Conservation (phyloP, 2,329 filamentous ascomycete genomes). For the Taxawa tesnikishii region DNA sequence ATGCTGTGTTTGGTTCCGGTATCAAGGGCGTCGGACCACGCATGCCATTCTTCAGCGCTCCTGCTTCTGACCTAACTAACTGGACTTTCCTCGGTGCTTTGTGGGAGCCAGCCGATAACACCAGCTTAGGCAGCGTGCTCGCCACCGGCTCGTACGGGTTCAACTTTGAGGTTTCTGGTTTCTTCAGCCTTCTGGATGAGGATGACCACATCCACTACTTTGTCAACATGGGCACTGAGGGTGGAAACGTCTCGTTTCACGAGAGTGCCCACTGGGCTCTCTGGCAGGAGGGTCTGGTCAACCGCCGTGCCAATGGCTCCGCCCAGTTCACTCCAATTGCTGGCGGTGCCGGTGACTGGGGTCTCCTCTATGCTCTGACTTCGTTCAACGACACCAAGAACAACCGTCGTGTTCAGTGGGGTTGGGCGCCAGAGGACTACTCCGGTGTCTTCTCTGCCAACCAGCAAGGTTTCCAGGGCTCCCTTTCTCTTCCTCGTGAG, state of each 20-base stretch:
- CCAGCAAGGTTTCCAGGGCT: slow-evolving; percentile 33
- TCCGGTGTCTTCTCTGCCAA: slow-evolving; percentile 24
- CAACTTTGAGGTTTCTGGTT: slow-evolving; percentile 37
- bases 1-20: slow-evolving; percentile 32
- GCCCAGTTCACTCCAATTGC: slow-evolving; percentile 31
- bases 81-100: slow-evolving; percentile 36
- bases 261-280: slow-evolving; percentile 29
- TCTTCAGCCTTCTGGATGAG: slow-evolving; percentile 31
- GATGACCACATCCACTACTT: slow-evolving; percentile 33
- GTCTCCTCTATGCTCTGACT: slow-evolving; percentile 31
- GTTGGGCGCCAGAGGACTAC: slow-evolving; percentile 33
- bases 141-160: slow-evolving; percentile 33
- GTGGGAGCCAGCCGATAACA: slow-evolving; percentile 31
- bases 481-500: slow-evolving; percentile 31
- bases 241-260: slow-evolving; percentile 30
- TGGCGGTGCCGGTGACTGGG: slow-evolving; percentile 32
- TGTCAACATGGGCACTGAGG: slow-evolving; percentile 29
- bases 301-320: slow-evolving; percentile 30
- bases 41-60: slow-evolving; percentile 34
- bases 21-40: slow-evolving; percentile 35
- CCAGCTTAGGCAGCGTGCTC: slow-evolving; percentile 26
- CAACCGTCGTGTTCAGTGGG: slow-evolving; percentile 34
- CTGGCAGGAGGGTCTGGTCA: slow-evolving; percentile 32
- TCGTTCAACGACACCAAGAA: slow-evolving; percentile 37
- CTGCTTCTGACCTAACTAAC: slow-evolving; percentile 29